These are phyloP conservation scores for Starmerella sp. DNA, from an alignment of 805 yeast species.

Conservation along the genomic window DNA sequence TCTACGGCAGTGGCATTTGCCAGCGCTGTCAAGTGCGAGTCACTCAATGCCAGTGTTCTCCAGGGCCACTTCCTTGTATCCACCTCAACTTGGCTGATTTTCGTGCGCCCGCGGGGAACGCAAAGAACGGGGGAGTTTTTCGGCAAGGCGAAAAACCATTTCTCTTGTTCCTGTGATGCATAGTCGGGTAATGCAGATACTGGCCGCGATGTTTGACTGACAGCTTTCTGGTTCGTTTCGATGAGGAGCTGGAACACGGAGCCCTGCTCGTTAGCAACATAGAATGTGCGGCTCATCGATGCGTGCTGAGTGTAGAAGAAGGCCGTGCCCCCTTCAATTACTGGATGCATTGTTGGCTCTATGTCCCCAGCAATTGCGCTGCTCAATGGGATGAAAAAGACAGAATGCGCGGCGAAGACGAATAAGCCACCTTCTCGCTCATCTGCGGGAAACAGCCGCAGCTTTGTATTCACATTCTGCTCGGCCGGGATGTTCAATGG, in stretches of 20 bases:
- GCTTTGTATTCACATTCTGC: not conserved
- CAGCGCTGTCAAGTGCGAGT: not conserved
- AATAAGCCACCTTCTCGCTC: not conserved
- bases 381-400: not conserved
- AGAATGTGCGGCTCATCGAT: not conserved
- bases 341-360: not conserved
- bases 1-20: not conserved
- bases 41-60: not conserved
- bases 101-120: not conserved
- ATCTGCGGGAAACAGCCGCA: not conserved
- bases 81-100: slow-evolving; percentile 1
- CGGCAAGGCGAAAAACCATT: not conserved
- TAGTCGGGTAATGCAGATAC: not conserved
- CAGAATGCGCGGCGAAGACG: not conserved
- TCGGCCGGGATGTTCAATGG: not conserved
- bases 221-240: not conserved
- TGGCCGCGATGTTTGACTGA: not conserved
- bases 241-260: not conserved
- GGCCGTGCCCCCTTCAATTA: not conserved
- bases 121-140: not conserved
- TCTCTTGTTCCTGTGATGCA: not conserved
- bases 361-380: slow-evolving; percentile 2
- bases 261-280: not conserved
- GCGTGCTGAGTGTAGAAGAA: not conserved
- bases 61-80: slow-evolving; percentile 12